Conservation (phyloP, 1,139 yeast genomes). For the Blastobotrys persicus region DNA sequence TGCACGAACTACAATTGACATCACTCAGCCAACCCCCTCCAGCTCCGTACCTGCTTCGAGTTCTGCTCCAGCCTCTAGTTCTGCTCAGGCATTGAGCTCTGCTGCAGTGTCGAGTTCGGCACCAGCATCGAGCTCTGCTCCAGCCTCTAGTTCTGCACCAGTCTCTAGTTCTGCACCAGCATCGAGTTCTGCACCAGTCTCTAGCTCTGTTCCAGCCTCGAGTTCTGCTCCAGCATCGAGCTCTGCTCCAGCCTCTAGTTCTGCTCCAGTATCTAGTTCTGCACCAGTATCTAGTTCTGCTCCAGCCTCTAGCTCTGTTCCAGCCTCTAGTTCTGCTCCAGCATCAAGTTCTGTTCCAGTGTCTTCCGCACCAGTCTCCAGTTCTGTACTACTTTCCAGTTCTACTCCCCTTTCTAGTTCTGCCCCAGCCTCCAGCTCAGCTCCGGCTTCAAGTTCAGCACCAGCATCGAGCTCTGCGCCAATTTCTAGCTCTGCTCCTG, state of each 20-base stretch:
- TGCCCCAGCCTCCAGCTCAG: neutral
- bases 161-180: neutral
- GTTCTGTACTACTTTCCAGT: no score
- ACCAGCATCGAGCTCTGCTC: neutral
- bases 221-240: neutral
- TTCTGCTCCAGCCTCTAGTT: neutral
- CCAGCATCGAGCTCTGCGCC: neutral
- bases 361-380: neutral
- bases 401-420: neutral
- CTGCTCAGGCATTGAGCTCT: no score
- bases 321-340: neutral
- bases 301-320: neutral
- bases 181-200: neutral
- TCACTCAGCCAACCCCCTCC: neutral
- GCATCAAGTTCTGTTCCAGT: neutral
- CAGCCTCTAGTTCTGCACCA: neutral
- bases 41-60: neutral
- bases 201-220: neutral
- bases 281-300: neutral
- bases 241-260: neutral
- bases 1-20: conserved; percentile 5
- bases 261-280: neutral
- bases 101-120: neutral
- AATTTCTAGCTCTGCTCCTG: neutral
- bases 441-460: neutral